Evolutionary conservation across 768 basidiomycete genomes (phyloP).

Genomic region (Calocybe cyanea): DNA sequence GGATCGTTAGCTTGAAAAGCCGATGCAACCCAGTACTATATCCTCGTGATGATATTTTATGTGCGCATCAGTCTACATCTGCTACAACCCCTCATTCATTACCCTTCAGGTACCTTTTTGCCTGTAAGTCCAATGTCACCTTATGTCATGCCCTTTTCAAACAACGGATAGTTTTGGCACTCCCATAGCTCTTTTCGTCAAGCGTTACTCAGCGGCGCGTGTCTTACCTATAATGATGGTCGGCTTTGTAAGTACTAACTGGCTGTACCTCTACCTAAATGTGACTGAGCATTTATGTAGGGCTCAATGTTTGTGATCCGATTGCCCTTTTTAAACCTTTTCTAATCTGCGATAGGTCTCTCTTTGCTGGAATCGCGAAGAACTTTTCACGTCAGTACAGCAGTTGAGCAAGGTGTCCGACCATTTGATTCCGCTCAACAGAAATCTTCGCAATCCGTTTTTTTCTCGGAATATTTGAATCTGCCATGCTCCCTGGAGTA

Average conservation of each 20-base stretch:
- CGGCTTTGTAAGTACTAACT: conserved; percentile 36
- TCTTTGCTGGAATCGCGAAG: conserved; percentile 40
- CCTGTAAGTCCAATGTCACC: conserved; percentile 26
- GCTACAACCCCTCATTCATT: not conserved
- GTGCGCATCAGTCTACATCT: conserved; percentile 18
- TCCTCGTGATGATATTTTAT: conserved; percentile 47
- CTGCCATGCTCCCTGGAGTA: conserved; percentile 46
- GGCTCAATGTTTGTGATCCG: conserved; percentile 32
- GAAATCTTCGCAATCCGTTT: conserved; percentile 47
- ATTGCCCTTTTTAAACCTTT: conserved; percentile 1
- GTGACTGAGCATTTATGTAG: conserved; percentile 16
- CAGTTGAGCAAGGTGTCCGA: not conserved
- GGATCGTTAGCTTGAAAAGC: conserved; percentile 3
- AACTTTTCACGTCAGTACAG: conserved; percentile 38
- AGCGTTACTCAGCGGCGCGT: conserved; percentile 42
- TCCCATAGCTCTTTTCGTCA: conserved; percentile 46
- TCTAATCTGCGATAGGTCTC: conserved; percentile 28
- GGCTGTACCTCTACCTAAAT: not conserved
- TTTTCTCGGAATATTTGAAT: conserved; percentile 49
- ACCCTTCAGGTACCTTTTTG: conserved; percentile 38
- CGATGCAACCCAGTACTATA: conserved; percentile 36
- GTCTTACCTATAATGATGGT: conserved; percentile 48
- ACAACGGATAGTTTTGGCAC: conserved; percentile 37
- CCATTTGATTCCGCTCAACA: conserved; percentile 5
- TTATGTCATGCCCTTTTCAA: not conserved